Percentiles rank a stretch among this genome's conserved stretches.
Conservation (phyloP, 257 asterid species). For the Solanum tarapatanum region DNA sequence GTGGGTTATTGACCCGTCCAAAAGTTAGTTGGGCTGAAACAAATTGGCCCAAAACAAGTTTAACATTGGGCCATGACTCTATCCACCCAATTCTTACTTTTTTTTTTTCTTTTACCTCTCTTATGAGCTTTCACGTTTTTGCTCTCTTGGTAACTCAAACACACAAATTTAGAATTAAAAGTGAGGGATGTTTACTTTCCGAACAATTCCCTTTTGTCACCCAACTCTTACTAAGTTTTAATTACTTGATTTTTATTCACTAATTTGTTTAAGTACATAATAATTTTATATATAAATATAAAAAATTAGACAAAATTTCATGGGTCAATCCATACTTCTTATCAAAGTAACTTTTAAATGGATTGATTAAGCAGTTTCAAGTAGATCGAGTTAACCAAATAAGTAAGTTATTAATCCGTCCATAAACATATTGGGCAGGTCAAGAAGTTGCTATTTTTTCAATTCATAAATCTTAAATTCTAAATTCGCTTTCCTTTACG, state of each 20-base stretch:
- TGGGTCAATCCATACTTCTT: neutral
- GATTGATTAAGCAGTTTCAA: neutral
- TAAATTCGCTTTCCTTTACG: neutral
- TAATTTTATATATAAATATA: fast-evolving
- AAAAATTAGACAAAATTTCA: neutral
- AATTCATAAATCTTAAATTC: neutral
- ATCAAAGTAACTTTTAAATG: neutral
- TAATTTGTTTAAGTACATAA: neutral
- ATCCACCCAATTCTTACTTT: neutral
- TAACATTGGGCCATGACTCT: neutral
- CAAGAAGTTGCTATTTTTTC: neutral
- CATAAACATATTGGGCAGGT: neutral
- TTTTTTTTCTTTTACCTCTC: too few relatives aligned
- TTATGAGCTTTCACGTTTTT: neutral
- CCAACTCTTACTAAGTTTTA: neutral
- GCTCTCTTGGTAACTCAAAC: neutral
- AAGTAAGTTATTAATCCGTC: neutral
- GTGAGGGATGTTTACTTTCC: neutral
- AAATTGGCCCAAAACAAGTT: neutral
- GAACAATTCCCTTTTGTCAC: neutral
- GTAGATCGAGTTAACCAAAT: neutral
- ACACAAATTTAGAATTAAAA: neutral
- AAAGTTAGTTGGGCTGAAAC: neutral
- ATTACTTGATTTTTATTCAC: neutral
- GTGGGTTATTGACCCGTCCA: neutral